These are phyloP conservation scores for Phytophthora syringae DNA, from an alignment of 352 stramenopile genomes.

Conservation along the genomic window DNA sequence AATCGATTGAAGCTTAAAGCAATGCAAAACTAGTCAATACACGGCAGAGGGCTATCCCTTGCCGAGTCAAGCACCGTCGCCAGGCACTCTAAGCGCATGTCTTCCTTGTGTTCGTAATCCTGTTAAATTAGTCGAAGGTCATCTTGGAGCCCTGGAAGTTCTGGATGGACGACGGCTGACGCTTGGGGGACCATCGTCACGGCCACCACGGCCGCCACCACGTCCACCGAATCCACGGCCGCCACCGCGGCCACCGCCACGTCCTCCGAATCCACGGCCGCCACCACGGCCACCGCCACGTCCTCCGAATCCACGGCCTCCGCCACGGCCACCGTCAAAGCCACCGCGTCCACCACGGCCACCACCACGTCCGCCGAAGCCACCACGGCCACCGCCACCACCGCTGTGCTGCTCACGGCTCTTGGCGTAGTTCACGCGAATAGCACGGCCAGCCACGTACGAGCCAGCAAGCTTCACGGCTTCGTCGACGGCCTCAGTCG, in stretches of 20 bases:
- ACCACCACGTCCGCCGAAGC: slow-evolving; percentile 52
- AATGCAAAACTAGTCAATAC: slow-evolving; percentile 46
- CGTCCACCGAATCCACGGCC: slow-evolving; percentile 51
- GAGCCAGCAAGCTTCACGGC: slow-evolving; percentile 92
- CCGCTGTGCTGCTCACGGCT: slow-evolving; percentile 53
- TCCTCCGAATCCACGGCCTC: slow-evolving; percentile 53
- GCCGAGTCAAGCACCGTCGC: slow-evolving; percentile 30
- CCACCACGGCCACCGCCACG: slow-evolving; percentile 47
- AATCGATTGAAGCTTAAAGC: slow-evolving; percentile 42
- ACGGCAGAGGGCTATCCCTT: slow-evolving; percentile 21
- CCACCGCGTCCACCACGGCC: slow-evolving; percentile 58
- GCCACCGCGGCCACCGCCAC: slow-evolving; percentile 69
- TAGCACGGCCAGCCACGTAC: slow-evolving; percentile 92
- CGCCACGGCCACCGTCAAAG: slow-evolving; percentile 55
- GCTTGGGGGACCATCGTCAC: slow-evolving; percentile 79
- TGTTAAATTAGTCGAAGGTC: slow-evolving; percentile 95
- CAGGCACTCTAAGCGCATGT: slow-evolving; percentile 22
- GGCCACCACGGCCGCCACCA: slow-evolving; percentile 65
- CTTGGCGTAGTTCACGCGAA: slow-evolving; percentile 96
- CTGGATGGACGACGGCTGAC: slow-evolving; percentile 92
- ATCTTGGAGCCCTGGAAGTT: slow-evolving; percentile 96
- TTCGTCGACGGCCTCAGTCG: slow-evolving; percentile 94
- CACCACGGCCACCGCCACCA: slow-evolving; percentile 48
- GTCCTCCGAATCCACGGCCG: slow-evolving; percentile 56
- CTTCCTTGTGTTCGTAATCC: slow-evolving; percentile 29